phyloP scores from a whole-genome alignment of 306 rosid genomes.

The Cajanus cajan region DNA sequence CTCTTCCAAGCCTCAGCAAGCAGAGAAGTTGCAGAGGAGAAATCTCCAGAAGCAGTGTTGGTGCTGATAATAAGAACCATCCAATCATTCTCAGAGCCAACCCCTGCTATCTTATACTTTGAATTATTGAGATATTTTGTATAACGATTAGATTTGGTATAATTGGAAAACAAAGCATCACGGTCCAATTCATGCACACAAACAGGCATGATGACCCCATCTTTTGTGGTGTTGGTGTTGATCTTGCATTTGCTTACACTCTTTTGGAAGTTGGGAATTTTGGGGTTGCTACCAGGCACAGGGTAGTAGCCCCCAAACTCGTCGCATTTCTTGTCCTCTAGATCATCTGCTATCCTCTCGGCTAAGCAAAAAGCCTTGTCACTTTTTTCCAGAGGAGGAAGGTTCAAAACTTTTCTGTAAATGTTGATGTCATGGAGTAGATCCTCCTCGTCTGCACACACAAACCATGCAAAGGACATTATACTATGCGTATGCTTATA shows the following conservation, averaged over 20 bases:
- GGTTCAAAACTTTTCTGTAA: slow-evolving; percentile 42
- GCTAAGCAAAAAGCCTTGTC: slow-evolving; percentile 62
- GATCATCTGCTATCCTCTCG: slow-evolving; percentile 45
- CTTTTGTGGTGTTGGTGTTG: slow-evolving; percentile 43
- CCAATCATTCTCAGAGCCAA: slow-evolving; percentile 71
- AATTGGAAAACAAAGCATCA: slow-evolving; percentile 37
- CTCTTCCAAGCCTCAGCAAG: background rate
- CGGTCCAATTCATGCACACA: slow-evolving; percentile 44
- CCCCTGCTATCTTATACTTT: slow-evolving; percentile 57
- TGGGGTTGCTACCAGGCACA: slow-evolving; percentile 1
- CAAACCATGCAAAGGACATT: background rate
- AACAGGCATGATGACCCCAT: slow-evolving; percentile 57
- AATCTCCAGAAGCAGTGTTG: slow-evolving; percentile 39
- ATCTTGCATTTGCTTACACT: slow-evolving; percentile 46
- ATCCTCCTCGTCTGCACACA: slow-evolving; percentile 41
- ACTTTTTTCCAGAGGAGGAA: slow-evolving; percentile 37
- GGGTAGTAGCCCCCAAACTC: slow-evolving; percentile 35
- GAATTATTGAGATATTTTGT: slow-evolving; percentile 56
- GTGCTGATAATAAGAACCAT: slow-evolving; percentile 63
- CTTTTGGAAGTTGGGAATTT: slow-evolving; percentile 36
- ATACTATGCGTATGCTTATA: no score
- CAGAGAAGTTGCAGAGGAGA: slow-evolving; percentile 46
- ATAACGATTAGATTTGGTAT: slow-evolving; percentile 30
- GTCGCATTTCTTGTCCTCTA: slow-evolving; percentile 44
- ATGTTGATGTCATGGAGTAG: slow-evolving; percentile 66